Evolutionary conservation across 306 rosid species (phyloP).

Genomic region (Glycyrrhiza uralensis): DNA sequence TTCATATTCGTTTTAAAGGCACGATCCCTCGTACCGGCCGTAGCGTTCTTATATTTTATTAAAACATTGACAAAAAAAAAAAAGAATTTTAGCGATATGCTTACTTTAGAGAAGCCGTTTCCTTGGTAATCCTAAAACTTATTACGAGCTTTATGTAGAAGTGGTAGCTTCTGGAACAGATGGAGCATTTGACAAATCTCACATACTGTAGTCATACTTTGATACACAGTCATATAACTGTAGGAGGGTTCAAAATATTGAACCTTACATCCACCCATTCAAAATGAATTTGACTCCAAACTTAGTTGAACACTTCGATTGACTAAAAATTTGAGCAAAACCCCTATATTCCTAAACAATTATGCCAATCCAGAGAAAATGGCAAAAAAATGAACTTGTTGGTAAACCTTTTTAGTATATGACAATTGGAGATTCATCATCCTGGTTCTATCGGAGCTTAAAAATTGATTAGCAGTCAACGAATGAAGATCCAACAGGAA

Average conservation of each 20-base stretch:
- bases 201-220: too few relatives aligned
- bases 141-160: not conserved
- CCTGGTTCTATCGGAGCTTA: not conserved
- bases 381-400: not conserved
- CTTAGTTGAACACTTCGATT: too few relatives aligned
- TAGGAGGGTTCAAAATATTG: not conserved
- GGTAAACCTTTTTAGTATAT: not conserved
- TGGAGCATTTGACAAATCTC: not conserved
- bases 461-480: not conserved
- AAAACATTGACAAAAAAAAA: too few relatives aligned
- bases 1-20: too few relatives aligned
- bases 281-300: not conserved
- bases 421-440: not conserved
- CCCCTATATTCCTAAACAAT: not conserved
- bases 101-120: too few relatives aligned
- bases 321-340: not conserved
- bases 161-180: not conserved
- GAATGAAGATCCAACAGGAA: not conserved
- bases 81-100: too few relatives aligned
- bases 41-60: too few relatives aligned
- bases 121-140: too few relatives aligned
- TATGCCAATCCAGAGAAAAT: not conserved
- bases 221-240: not conserved
- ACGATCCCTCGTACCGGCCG: too few relatives aligned
- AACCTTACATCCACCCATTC: not conserved